Base-by-base conservation (phyloP, 2,329 filamentous ascomycete species). In the Aspergillus ibericus region DNA sequence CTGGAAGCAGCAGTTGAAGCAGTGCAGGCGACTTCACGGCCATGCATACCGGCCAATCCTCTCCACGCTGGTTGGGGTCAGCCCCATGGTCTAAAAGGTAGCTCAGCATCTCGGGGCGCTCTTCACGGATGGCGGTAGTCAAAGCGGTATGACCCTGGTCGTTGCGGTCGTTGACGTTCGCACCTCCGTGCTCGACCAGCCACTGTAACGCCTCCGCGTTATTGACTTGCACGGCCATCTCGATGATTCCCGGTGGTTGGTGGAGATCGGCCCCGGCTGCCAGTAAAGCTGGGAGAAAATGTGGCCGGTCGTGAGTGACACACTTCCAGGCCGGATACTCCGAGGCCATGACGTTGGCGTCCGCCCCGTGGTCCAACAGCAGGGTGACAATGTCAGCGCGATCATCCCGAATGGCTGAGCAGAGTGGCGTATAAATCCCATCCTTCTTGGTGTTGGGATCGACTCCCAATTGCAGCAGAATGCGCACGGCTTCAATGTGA, bases 11-110 rank as follows among this genome's bases (percentile, higher is more conserved):
- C 53, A 81, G 82, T 65, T 81, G 80, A 10, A 90, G 80, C 44
- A 90, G 82, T 0, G 72, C 70, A 0, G 88, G 87, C 35, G 85
- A 82, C 59, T 79, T 80, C 51, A 89, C 86, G 0, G 88, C 86
- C 83, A 90, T 86, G 70, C 83, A 87, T 10, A 90, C 79, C 0
- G 88, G 88, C 88, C 88, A 91, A 68, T 90, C 86, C 66, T 88
- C 80, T 34, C 87, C 87, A 13, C 87, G 81, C 16, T 88, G 75
- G 55, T 83, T 83, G 4, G 86, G 84, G 60, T 88, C 84, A 0
- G 85, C 86, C 10, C 86, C 86, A 27, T 83, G 79, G 3, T 76
- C 71, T 6, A 88, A 77, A 1, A 89, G 78, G 10, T 82, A 70
- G 38, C 88, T 83, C 20, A 89, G 81, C 64, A 88, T 78, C 5